A percentile compares a stretch with the other conserved stretches of the same genome.
phyloP scores from a whole-genome alignment of 164 flowering plant species.

The Berberis thunbergii region DNA sequence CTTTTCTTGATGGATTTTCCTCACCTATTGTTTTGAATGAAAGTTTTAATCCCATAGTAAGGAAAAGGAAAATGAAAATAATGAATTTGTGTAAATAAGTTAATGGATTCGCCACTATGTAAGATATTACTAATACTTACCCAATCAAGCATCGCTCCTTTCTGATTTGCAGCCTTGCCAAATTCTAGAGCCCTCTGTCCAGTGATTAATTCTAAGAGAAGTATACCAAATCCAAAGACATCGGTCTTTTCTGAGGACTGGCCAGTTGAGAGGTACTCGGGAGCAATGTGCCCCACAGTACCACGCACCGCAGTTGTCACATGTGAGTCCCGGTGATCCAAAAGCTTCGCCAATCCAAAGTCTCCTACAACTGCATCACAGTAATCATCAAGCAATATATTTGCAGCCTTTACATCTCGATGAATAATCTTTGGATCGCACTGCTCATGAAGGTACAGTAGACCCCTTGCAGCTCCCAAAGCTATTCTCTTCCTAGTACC shows the following conservation, averaged over 20 bases:
- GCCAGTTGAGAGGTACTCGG: constrained; percentile 89
- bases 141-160: constrained; percentile 94
- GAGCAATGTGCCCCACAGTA: constrained; percentile 95
- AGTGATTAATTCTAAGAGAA: constrained; percentile 82
- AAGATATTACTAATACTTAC: constrained; percentile 21
- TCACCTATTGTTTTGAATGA: constrained; percentile 41
- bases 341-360: constrained; percentile 87
- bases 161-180: constrained; percentile 80
- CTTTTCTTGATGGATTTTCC: constrained; percentile 72
- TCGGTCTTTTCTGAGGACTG: constrained; percentile 96
- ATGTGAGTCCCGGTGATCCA: constrained; percentile 89
- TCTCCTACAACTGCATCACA: constrained; percentile 94
- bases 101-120: not conserved
- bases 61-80: not conserved
- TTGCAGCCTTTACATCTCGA: constrained; percentile 90
- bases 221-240: constrained; percentile 90
- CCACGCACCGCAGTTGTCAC: constrained; percentile 94
- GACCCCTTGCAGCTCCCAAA: constrained; percentile 76
- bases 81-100: not conserved
- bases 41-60: not conserved
- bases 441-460: constrained; percentile 84
- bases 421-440: constrained; percentile 94
- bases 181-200: constrained; percentile 84
- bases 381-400: constrained; percentile 76
- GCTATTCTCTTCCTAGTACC: constrained; percentile 76